Conservation (phyloP, 179 eudicot genomes). For the Drosera spatulata region DNA sequence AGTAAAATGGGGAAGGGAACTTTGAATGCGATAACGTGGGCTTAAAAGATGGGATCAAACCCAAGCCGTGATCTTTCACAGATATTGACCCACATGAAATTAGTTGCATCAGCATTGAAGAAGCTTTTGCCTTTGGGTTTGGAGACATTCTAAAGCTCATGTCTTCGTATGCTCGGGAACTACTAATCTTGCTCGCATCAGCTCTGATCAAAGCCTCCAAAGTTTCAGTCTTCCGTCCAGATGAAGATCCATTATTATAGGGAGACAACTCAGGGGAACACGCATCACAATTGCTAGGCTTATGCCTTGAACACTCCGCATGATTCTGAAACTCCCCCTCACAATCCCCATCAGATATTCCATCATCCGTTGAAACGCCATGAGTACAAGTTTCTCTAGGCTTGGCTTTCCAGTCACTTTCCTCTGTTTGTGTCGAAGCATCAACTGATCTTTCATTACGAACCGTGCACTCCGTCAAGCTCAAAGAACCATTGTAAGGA, state of each 20-base stretch:
- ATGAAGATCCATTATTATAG: conserved; percentile 62
- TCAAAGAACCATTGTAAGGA: conserved; percentile 54
- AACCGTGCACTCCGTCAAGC: conserved; percentile 58
- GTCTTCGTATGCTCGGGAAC: conserved; percentile 55
- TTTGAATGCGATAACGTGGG: conserved; percentile 64
- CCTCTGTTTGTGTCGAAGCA: conserved; percentile 95
- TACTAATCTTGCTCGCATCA: conserved; percentile 66
- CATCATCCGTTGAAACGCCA: conserved; percentile 90
- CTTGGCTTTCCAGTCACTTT: conserved; percentile 25
- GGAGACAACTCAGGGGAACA: conserved; percentile 50
- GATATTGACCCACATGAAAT: conserved; percentile 92
- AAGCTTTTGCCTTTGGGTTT: conserved; percentile 53
- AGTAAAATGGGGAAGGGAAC: conserved; percentile 76
- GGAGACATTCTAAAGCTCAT: conserved; percentile 40
- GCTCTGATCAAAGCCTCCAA: conserved; percentile 80
- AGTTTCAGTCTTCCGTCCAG: conserved; percentile 68
- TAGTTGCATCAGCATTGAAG: conserved; percentile 76
- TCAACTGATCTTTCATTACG: conserved; percentile 61
- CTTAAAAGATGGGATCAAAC: conserved; percentile 63
- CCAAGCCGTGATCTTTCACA: conserved; percentile 90
- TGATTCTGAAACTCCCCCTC: conserved; percentile 19
- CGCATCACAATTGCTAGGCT: conserved; percentile 23
- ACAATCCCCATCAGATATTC: conserved; percentile 25
- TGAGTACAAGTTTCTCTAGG: conserved; percentile 55
- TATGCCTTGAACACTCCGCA: conserved; percentile 15